Evolutionary conservation across 495 filamentous ascomycete species (phyloP), one percentile per base, ranked within the genome.

Genomic region (Trichocladium uniseriatum): DNA sequence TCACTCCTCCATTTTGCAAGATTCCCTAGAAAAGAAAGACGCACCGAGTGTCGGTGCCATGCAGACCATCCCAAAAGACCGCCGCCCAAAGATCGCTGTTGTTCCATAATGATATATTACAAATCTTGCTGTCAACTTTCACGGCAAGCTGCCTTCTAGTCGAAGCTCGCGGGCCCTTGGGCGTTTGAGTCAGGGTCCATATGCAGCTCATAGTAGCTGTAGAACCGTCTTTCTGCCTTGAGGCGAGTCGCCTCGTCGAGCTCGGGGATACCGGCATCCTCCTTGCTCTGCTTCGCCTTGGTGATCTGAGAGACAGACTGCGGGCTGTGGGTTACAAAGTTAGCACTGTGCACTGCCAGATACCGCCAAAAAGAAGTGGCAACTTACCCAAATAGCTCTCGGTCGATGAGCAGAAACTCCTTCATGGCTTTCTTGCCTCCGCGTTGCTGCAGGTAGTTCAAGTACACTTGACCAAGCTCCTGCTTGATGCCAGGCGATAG

Each of bases 341-440:
- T 41, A 62, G 32, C 45, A 49, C 43, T 14, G 7, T 38, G 20
- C 32, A 22, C 35, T n/a, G 20, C 36, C 10, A 11, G 6, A n/a
- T 9, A 18, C 1, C 14, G 19, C n/a, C 32, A 2, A 1, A 10
- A 9, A 14, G 18, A 20, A 31, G 28, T 46, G 37, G 49, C 39
- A 27, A 74, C 77, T 59, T 72, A 79, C 79, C 94, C 92, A 59
- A 91, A 89, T 24, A 95, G 73, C 64, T 95, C 86, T 32, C 81
- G 78, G 63, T 99, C 92, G 27, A 99, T 65, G 38, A 69, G 67
- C 67, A 97, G 71, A 61, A 88, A 95, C 59, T 92, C 85, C 65
- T 91, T 90, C 62, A 88, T 87, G 0, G 86, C 78, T 32, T 87
- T 81, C 51, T 86, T 81, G n/a, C 79, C 81, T 1, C 91, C 89